Conservation (phyloP, 1,284 basidiomycete species). For the Leccinum cinnamomeum region DNA sequence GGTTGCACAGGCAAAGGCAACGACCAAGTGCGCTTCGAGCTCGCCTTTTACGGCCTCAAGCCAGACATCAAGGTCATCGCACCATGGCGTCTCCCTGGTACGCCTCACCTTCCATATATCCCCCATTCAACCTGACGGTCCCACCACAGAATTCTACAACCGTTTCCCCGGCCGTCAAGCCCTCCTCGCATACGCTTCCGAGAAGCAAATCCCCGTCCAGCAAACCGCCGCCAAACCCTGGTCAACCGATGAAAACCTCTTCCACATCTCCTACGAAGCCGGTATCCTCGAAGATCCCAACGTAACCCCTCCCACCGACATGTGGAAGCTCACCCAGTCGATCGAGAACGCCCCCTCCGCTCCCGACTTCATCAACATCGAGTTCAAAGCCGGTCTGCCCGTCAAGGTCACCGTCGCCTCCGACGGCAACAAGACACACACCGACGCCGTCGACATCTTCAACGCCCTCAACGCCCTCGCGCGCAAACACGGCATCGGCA, state of each 20-base stretch:
- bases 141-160: slow-evolving; percentile 86
- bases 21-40: background rate
- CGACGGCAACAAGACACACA: slow-evolving; percentile 63
- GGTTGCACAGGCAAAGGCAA: slow-evolving; percentile 71
- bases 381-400: slow-evolving; percentile 87
- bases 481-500: slow-evolving; percentile 92
- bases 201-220: slow-evolving; percentile 74
- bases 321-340: slow-evolving; percentile 97
- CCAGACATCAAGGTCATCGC: background rate
- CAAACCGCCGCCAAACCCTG: slow-evolving; percentile 98
- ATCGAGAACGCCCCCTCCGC: slow-evolving; percentile 81
- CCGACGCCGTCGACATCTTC: slow-evolving; percentile 97
- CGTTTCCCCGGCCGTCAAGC: slow-evolving; percentile 95
- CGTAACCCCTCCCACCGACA: slow-evolving; percentile 93
- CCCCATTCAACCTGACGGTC: background rate
- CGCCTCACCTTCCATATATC: background rate
- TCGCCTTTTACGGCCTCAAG: background rate
- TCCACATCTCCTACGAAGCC: slow-evolving; percentile 99
- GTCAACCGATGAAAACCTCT: slow-evolving; percentile 99
- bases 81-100: background rate
- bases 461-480: slow-evolving; percentile 89
- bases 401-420: slow-evolving; percentile 70
- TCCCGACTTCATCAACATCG: slow-evolving; percentile 82
- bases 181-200: slow-evolving; percentile 84
- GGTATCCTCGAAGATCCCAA: slow-evolving; percentile 98